Evolutionary conservation across 768 basidiomycete genomes (phyloP).

Genomic region (Mycena crocata): DNA sequence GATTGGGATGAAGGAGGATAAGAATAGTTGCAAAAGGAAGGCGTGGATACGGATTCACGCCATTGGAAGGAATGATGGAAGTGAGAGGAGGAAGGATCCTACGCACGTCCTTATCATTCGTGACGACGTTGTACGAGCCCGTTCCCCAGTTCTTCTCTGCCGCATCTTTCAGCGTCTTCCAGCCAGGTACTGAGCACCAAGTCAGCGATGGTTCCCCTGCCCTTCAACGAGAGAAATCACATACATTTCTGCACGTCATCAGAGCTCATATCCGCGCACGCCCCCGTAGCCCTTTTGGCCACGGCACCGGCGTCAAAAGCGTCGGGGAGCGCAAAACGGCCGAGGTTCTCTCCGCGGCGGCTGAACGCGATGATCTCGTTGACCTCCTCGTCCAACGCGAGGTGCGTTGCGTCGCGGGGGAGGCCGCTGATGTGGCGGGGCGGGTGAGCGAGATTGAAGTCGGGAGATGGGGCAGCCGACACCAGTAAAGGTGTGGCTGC

Average conservation of each 20-base stretch:
- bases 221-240: background rate
- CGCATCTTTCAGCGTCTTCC: conserved; percentile 14
- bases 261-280: conserved; percentile 4
- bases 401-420: background rate
- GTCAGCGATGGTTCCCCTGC: too few species aligned
- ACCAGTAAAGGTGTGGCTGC: background rate
- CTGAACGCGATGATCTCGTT: conserved; percentile 7
- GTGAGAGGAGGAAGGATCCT: background rate
- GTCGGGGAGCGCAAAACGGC: background rate
- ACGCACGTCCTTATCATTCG: background rate
- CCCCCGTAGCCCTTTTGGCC: background rate
- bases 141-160: conserved; percentile 13
- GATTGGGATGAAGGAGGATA: too few species aligned
- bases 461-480: background rate
- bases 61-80: background rate
- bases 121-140: background rate
- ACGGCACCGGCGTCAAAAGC: background rate
- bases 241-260: conserved; percentile 8
- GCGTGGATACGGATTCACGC: too few species aligned
- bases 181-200: conserved; percentile 11
- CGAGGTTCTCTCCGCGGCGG: background rate
- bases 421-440: background rate
- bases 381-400: conserved; percentile 6
- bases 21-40: too few species aligned
- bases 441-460: background rate